Evolutionary conservation across 306 rosid species (phyloP), one percentile per base, ranked within the genome.

Genomic region (Sechiopsis laciniata): DNA sequence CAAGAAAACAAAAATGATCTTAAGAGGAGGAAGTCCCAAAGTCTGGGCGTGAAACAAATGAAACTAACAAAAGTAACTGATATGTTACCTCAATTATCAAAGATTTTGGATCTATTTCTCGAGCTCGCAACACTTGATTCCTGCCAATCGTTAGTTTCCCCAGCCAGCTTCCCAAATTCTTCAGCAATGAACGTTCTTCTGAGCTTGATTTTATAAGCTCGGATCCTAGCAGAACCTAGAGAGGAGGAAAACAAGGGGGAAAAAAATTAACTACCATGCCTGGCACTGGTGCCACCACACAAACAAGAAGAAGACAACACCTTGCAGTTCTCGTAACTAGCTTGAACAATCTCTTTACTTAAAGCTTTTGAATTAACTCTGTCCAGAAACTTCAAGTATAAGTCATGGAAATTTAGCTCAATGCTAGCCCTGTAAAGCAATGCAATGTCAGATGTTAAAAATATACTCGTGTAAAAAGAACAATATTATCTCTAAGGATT

Each of bases 121-220:
- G 97, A 73, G 95, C 99, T 80, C 92, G 82, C 83, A 95, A 79
- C 72, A 95, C 99, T 79, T 88, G 99, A 81, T 95, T 91, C 82
- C 95, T 84, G 29, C 99, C 99, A 55, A 95, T 95, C 57, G 99
- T 95, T 75, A 95, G 81, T 82, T 89, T 95, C n/a, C 99, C 99
- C 16, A 95, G 90, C 99, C 99, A 95, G 86, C 99, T 95, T 13
- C 99, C 99, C 74, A 95, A 83, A 84, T 95, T 95, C 83, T 95
- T 95, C 42, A 95, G 88, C 80, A 95, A 76, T 8, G 99, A 95
- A 64, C 99, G 99, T 83, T 95, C 99, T 84, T 95, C 99, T 40
- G 99, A 89, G 74, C 97, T 95, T 74, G 99, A 95, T 80, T 91
- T 95, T 77, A 95, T 95, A 71, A 88, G 99, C 60, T 95, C 97